Conservation (phyloP, 2,329 filamentous ascomycete genomes). For the Aspergillus hiratsukae region DNA sequence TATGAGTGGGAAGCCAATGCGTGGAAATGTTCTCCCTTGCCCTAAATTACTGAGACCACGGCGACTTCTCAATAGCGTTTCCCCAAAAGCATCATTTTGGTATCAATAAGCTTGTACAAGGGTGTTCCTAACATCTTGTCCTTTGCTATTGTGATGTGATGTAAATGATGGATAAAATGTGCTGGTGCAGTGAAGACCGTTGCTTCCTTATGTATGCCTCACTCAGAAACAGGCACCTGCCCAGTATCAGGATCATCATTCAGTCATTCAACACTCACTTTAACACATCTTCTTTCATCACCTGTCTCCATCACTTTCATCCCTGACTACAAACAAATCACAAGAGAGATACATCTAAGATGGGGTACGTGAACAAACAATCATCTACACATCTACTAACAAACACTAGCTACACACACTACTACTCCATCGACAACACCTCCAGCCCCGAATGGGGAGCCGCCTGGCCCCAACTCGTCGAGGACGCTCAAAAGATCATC, state of each 20-base stretch:
- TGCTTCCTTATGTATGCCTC: neutral
- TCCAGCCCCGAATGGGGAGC: constrained; percentile 10
- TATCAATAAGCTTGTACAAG: too few relatives aligned
- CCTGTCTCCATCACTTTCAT: neutral
- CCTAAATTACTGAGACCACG: too few relatives aligned
- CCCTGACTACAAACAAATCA: too few relatives aligned
- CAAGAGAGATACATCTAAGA: neutral
- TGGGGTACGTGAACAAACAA: neutral
- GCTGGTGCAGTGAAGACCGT: neutral
- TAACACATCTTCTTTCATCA: neutral
- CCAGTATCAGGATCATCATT: neutral
- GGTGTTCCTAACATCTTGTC: too few relatives aligned
- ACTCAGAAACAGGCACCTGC: neutral
- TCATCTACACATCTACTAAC: neutral
- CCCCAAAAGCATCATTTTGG: too few relatives aligned
- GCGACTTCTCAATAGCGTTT: too few relatives aligned
- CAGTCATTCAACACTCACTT: neutral
- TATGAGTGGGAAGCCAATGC: too few relatives aligned
- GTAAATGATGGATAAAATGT: neutral
- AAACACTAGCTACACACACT: constrained; percentile 14
- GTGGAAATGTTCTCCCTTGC: too few relatives aligned
- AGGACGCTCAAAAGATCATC: constrained; percentile 9
- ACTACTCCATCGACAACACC: constrained; percentile 10
- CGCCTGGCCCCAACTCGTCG: constrained; percentile 13
- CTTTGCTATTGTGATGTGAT: neutral